Evolutionary conservation across 768 basidiomycete species (phyloP), one percentile per base, ranked within the genome.

Genomic region (Phlebiopsis gigantea): DNA sequence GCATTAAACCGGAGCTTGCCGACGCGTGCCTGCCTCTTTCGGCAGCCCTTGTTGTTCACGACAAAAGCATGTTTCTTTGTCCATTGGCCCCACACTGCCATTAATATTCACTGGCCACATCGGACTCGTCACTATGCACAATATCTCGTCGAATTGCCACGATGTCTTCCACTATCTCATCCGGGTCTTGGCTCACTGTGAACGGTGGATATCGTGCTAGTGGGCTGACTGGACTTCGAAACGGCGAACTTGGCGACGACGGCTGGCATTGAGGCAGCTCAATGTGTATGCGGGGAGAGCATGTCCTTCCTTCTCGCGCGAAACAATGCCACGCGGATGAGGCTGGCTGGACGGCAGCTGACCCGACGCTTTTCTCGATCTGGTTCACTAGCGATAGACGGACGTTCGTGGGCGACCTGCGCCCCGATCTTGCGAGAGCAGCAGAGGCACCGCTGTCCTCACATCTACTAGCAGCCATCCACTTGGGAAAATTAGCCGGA

Each of bases 41-140:
- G 48, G 48, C 48, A 49, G 48, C 48, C 28, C n/a, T 29, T n/a
- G 29, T 49, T 49, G 48, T 34, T 49, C 48, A 29, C 46, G n/a
- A 44, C 5, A 45, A 25, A 21, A 45, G 9, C 44, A 45, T 21
- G 17, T 45, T 45, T 7, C 46, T 12, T 48, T 25, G 22, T 29
- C 14, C 46, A 21, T 10, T 45, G 12, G 7, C 10, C 44, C 9
- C 44, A 2, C 46, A 29, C 25, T 25, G 25, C 12, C 46, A 34
- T 9, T 24, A 41, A 41, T 39, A 51, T 22, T 51, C 50, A 24
- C 50, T 51, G 5, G 31, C 25, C 9, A 28, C 31, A 31, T 51
- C 50, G 17, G 50, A 51, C 9, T 51, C 50, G 7, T 39, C 50
- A n/a, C 19, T 21, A 22, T 39, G 31, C 34, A 25, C 8, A 19